Percentiles rank a stretch among this genome's conserved stretches.
Evolutionary conservation across 2,329 filamentous ascomycete species (phyloP).

Genomic region (Sporothrix sp.): DNA sequence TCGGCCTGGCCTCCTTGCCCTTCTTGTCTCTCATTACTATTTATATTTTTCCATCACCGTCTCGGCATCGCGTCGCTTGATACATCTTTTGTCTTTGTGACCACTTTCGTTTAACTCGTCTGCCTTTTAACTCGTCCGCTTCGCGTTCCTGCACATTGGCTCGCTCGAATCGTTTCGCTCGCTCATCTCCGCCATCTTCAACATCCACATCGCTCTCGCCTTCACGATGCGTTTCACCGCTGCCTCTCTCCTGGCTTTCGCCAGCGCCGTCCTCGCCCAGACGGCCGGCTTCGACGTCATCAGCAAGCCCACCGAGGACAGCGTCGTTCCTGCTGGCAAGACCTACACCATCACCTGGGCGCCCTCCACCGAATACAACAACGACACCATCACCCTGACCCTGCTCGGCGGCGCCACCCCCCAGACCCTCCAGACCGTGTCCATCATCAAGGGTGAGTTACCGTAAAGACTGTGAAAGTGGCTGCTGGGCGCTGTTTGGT

Average conservation of each 20-base stretch:
- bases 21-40: neutral
- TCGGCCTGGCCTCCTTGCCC: neutral
- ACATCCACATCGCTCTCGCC: neutral
- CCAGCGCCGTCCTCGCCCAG: slow-evolving; percentile 42
- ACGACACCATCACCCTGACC: slow-evolving; percentile 39
- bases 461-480: slow-evolving; percentile 25
- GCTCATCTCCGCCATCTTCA: neutral
- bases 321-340: slow-evolving; percentile 39
- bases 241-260: slow-evolving; percentile 42
- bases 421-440: slow-evolving; percentile 31
- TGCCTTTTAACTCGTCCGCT: no score
- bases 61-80: neutral
- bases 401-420: slow-evolving; percentile 44
- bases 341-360: slow-evolving; percentile 44
- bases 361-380: slow-evolving; percentile 30
- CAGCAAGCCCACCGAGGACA: slow-evolving; percentile 34
- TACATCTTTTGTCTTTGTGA: neutral
- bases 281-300: slow-evolving; percentile 48
- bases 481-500: neutral
- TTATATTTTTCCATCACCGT: neutral
- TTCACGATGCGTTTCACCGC: slow-evolving; percentile 45
- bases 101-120: neutral
- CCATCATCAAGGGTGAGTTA: slow-evolving; percentile 36
- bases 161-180: neutral
- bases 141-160: no score